Evolutionary conservation across 257 asterid genomes (phyloP).

Genomic region (Jacaranda copaia): DNA sequence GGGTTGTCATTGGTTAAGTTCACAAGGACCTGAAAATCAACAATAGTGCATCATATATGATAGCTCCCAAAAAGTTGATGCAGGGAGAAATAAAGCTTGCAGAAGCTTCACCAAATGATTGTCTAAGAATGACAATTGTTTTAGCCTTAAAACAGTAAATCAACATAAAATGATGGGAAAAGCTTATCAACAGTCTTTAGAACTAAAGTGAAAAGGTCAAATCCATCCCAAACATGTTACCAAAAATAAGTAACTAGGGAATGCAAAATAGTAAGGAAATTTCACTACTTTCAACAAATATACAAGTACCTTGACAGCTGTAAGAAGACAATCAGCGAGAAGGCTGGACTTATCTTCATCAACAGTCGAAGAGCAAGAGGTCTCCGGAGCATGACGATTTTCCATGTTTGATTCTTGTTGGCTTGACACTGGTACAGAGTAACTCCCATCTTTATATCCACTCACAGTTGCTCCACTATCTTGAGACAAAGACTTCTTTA

Average conservation of each 20-base stretch:
- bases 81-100: not conserved
- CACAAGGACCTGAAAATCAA: slow-evolving; percentile 73
- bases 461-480: slow-evolving; percentile 40
- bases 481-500: slow-evolving; percentile 45
- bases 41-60: slow-evolving; percentile 1
- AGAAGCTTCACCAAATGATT: not conserved
- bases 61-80: slow-evolving; percentile 10
- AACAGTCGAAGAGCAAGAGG: slow-evolving; percentile 56
- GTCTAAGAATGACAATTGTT: slow-evolving; percentile 6
- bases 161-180: slow-evolving; percentile 5
- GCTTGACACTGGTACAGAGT: slow-evolving; percentile 38
- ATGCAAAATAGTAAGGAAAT: not conserved
- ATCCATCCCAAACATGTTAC: not conserved
- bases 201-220: not conserved
- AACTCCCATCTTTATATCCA: slow-evolving; percentile 41
- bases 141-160: not conserved
- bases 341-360: slow-evolving; percentile 58
- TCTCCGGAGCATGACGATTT: slow-evolving; percentile 47
- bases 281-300: slow-evolving; percentile 14
- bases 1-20: slow-evolving; percentile 79
- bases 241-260: not conserved
- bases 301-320: slow-evolving; percentile 69
- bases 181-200: not conserved
- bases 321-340: slow-evolving; percentile 79
- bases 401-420: slow-evolving; percentile 57